Evolutionary conservation across 1,284 basidiomycete species (phyloP), one percentile per base, ranked within the genome.

Genomic region (Naganishia liquefaciens): DNA sequence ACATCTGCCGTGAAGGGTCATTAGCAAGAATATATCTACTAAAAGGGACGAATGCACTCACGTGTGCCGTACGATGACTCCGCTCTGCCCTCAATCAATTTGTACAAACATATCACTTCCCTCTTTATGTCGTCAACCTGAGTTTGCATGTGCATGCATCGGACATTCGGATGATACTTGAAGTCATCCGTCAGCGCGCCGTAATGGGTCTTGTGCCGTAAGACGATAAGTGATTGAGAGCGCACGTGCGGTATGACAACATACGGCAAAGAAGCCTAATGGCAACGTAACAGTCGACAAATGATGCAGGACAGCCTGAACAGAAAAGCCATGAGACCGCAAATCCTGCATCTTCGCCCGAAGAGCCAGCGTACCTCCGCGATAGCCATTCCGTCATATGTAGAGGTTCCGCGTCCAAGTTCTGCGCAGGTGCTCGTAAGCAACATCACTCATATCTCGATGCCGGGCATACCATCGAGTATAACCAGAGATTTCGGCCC

Each of bases 81-180:
- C 0, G 94, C 94, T 44, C 89, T 87, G 11, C 91, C 91, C 44
- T 90, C 86, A 49, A 94, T 86, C 42, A 97, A 86, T 80, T 95
- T 94, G 82, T 94, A 97, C 23, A 97, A 81, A 82, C 96, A 96
- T 21, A 93, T 61, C 67, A 90, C 91, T 79, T 91, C 90, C 65
- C 87, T 84, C 74, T 90, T 89, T 68, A 89, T 87, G 63, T 96
- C 91, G 73, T 96, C 90, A 2, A 97, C 89, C 61, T 90, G 83
- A 0, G 93, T 96, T 50, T 88, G 84, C 94, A 98, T 96, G 77
- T 94, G 88, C 88, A 94, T 94, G 68, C 88, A 90, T 62, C 90
- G 84, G 70, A 97, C 90, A 74, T 93, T 95, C 0, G 92, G 90
- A 73, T 97, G 93, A 72, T 93, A 93, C 1, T 85, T 88, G 85